phyloP scores from a whole-genome alignment of 2,329 filamentous ascomycete genomes.

The Alternaria viburni region DNA sequence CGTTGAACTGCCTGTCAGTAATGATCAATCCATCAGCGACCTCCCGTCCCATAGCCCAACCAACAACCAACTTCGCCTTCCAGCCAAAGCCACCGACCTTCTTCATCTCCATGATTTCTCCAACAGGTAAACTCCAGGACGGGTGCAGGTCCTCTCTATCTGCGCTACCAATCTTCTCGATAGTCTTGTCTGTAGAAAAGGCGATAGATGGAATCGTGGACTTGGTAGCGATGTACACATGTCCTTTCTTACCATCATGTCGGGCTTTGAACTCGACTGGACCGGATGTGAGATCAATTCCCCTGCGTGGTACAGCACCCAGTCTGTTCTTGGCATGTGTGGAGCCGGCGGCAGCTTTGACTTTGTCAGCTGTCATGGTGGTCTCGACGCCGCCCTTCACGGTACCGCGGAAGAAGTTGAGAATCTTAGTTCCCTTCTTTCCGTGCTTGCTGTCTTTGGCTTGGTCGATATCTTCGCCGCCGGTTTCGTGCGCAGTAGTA shows the following conservation, averaged over 20 bases:
- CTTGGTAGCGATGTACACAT: constrained; percentile 71
- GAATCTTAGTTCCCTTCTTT: constrained; percentile 57
- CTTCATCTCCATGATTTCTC: constrained; percentile 74
- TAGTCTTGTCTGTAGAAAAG: constrained; percentile 63
- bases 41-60: constrained; percentile 76
- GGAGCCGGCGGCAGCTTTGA: constrained; percentile 69
- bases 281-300: constrained; percentile 60
- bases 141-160: constrained; percentile 63
- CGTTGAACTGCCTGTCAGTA: constrained; percentile 61
- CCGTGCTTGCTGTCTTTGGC: constrained; percentile 56
- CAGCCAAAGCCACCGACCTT: constrained; percentile 83
- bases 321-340: constrained; percentile 72
- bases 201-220: constrained; percentile 72
- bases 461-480: constrained; percentile 60
- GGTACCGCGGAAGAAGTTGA: constrained; percentile 72
- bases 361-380: constrained; percentile 71
- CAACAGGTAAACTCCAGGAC: constrained; percentile 72
- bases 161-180: constrained; percentile 53
- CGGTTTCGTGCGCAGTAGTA: constrained; percentile 55
- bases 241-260: constrained; percentile 73
- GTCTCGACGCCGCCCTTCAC: constrained; percentile 76
- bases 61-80: constrained; percentile 83
- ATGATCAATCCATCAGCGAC: constrained; percentile 78
- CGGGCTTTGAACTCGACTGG: constrained; percentile 79
- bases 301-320: constrained; percentile 66